phyloP scores from a whole-genome alignment of 2,329 filamentous ascomycete species.

The Trichocomaceae sp. region DNA sequence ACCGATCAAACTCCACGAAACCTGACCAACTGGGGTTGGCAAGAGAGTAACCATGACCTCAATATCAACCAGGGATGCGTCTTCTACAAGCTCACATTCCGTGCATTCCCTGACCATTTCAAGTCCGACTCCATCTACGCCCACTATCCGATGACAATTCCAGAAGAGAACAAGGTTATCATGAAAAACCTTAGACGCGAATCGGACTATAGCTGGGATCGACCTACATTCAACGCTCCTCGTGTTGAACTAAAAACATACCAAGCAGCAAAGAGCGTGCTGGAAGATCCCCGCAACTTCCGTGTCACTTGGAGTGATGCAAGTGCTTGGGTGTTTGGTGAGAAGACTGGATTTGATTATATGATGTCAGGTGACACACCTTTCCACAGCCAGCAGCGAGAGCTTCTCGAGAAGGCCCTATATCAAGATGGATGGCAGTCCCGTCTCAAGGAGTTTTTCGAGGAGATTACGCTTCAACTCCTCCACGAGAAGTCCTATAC shows the following conservation, averaged over 20 bases:
- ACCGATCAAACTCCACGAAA: slow-evolving; percentile 66
- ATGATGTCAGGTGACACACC: slow-evolving; percentile 50
- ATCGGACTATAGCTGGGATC: slow-evolving; percentile 62
- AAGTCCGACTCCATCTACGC: slow-evolving; percentile 71
- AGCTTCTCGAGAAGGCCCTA: slow-evolving; percentile 52
- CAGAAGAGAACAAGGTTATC: slow-evolving; percentile 65
- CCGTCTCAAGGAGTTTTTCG: slow-evolving; percentile 61
- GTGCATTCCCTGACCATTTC: slow-evolving; percentile 76
- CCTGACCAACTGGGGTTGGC: slow-evolving; percentile 79
- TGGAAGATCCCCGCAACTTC: slow-evolving; percentile 57
- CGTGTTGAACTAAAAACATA: slow-evolving; percentile 56
- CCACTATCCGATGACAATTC: slow-evolving; percentile 66
- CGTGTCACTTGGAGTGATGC: slow-evolving; percentile 59
- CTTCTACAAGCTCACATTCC: slow-evolving; percentile 75
- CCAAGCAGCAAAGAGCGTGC: slow-evolving; percentile 54
- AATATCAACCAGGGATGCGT: slow-evolving; percentile 73
- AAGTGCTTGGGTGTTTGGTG: slow-evolving; percentile 56
- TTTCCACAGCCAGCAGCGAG: slow-evolving; percentile 46
- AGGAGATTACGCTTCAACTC: slow-evolving; percentile 54
- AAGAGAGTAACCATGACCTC: slow-evolving; percentile 65
- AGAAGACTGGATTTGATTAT: slow-evolving; percentile 48
- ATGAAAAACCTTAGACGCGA: slow-evolving; percentile 61
- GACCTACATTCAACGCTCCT: slow-evolving; percentile 48
- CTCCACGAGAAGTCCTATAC: slow-evolving; percentile 60
- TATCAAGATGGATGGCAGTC: slow-evolving; percentile 57